Evolutionary conservation across 495 filamentous ascomycete genomes (phyloP).

Genomic region (Penicillium turbatum): DNA sequence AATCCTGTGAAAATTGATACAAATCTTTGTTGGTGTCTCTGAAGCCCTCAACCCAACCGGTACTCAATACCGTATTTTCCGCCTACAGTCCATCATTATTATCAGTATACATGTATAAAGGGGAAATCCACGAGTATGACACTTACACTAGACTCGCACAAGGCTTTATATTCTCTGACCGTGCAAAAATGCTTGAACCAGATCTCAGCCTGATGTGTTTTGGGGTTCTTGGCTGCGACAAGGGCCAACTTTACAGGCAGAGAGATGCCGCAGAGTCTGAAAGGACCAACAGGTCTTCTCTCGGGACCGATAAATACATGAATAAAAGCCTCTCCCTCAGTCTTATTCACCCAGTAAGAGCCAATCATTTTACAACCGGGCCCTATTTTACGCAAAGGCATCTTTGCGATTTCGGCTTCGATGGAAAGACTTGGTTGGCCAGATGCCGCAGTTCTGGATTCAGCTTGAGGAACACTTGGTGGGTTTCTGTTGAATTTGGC

Average conservation of each 20-base stretch:
- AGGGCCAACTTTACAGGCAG: conserved; percentile 18
- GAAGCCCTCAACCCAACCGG: conserved; percentile 35
- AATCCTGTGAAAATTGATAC: conserved; percentile 22
- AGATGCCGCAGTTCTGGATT: background rate
- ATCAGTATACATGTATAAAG: background rate
- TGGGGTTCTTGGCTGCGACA: background rate
- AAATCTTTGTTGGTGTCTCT: conserved; percentile 29
- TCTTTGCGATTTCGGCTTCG: background rate
- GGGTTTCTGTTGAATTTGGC: background rate
- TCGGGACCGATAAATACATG: conserved; percentile 37
- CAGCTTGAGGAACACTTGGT: background rate
- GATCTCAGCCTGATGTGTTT: conserved; percentile 18
- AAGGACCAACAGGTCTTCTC: conserved; percentile 30
- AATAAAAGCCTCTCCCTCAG: conserved; percentile 19
- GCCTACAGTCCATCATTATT: background rate
- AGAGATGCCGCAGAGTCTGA: conserved; percentile 37
- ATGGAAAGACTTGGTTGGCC: background rate
- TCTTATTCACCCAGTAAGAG: conserved; percentile 15
- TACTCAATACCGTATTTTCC: background rate
- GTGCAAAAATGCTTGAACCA: conserved; percentile 42
- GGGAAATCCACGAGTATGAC: background rate
- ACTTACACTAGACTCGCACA: conserved; percentile 24
- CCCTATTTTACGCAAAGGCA: background rate
- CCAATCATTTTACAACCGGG: background rate
- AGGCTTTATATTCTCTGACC: conserved; percentile 31